phyloP scores from a whole-genome alignment of 2,329 filamentous ascomycete genomes.

The Xylariaceae sp. region DNA sequence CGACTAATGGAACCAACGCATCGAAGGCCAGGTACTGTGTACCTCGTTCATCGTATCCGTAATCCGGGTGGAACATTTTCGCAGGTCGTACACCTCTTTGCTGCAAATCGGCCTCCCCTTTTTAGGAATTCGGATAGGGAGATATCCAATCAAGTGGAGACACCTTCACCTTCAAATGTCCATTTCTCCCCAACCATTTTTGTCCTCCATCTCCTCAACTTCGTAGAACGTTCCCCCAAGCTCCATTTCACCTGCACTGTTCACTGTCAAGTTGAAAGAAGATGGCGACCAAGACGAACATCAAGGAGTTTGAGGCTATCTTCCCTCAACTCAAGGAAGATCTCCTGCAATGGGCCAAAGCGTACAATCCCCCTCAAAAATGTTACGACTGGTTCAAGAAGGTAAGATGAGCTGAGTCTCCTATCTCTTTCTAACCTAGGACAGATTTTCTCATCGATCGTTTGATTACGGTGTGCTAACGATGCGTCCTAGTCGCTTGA shows the following conservation, averaged over 20 bases:
- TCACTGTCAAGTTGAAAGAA: conserved; percentile 20
- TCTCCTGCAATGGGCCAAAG: conserved; percentile 69
- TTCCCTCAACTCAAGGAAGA: conserved; percentile 83
- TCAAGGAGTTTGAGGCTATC: conserved; percentile 82
- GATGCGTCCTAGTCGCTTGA: conserved; percentile 61
- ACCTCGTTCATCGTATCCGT: not conserved
- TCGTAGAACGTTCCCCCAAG: not conserved
- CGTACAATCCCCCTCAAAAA: conserved; percentile 77
- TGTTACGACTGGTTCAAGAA: conserved; percentile 82
- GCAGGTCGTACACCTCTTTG: not conserved
- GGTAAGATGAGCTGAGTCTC: conserved; percentile 43
- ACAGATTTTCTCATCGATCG: not conserved
- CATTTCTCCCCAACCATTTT: conserved; percentile 13
- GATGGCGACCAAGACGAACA: conserved; percentile 67
- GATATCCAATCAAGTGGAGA: conserved; percentile 8
- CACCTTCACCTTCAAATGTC: conserved; percentile 4
- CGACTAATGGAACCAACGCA: not conserved
- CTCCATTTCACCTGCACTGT: not conserved
- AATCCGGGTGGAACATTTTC: not conserved
- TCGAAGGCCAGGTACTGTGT: not conserved
- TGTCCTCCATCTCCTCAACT: not conserved
- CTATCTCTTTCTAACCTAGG: not conserved
- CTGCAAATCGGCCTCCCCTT: conserved; percentile 11
- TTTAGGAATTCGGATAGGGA: conserved; percentile 16
- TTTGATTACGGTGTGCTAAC: conserved; percentile 5